A percentile compares a stretch with the other conserved stretches of the same genome.
Conservation (phyloP, 176 grass and related monocot species). For the Phragmites australis region DNA sequence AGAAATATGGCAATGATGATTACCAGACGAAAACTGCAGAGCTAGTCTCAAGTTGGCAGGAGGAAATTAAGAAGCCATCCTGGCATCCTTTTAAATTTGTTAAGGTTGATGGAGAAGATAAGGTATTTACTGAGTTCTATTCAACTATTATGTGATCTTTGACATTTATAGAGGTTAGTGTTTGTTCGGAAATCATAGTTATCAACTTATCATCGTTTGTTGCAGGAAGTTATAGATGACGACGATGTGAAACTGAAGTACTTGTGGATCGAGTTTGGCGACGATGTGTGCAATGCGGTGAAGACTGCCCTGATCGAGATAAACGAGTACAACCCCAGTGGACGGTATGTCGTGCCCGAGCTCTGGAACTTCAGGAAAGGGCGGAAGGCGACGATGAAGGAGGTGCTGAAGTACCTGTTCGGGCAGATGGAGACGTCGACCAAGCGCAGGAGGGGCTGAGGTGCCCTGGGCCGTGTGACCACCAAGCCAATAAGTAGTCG, state of each 20-base stretch:
- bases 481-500: neutral
- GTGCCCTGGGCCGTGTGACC: neutral
- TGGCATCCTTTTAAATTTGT: conserved; percentile 94
- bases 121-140: conserved; percentile 46
- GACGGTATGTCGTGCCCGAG: conserved; percentile 60
- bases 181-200: conserved; percentile 13
- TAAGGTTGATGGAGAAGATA: conserved; percentile 42
- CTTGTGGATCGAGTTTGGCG: conserved; percentile 69
- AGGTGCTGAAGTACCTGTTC: conserved; percentile 68
- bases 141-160: conserved; percentile 5
- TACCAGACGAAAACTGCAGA: conserved; percentile 49
- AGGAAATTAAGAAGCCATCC: conserved; percentile 85
- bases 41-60: conserved; percentile 68
- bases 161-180: neutral
- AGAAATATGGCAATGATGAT: conserved; percentile 48
- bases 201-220: neutral
- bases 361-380: conserved; percentile 79
- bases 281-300: conserved; percentile 81
- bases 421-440: conserved; percentile 44
- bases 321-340: conserved; percentile 83
- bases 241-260: conserved; percentile 62
- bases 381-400: conserved; percentile 72
- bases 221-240: conserved; percentile 71
- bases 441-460: conserved; percentile 43
- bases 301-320: conserved; percentile 68